phyloP scores from a whole-genome alignment of 768 basidiomycete genomes.

The Sporobolomyces phaffii region DNA sequence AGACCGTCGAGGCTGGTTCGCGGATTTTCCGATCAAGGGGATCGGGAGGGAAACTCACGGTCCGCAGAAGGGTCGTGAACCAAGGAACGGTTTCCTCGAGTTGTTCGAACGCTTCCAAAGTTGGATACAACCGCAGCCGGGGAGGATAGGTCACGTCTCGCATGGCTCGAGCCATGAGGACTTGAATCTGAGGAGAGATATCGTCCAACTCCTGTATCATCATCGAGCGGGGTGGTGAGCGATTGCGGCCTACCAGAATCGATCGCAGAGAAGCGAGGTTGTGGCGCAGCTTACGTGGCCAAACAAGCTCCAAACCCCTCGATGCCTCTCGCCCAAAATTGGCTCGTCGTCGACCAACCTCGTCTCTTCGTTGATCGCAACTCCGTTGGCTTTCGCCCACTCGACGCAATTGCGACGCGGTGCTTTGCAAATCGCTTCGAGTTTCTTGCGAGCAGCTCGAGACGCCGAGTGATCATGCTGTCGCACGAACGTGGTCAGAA shows the following conservation, averaged over 20 bases:
- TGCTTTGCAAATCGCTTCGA: conserved; percentile 30
- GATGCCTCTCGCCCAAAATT: conserved; percentile 26
- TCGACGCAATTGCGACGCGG: conserved; percentile 13
- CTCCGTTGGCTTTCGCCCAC: neutral
- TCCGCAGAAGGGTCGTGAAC: conserved; percentile 22
- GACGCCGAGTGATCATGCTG: neutral
- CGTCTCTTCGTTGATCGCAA: conserved; percentile 23
- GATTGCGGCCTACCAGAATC: neutral
- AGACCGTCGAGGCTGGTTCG: neutral
- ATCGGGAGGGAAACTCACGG: neutral
- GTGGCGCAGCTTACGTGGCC: conserved; percentile 9
- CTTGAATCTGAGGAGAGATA: conserved; percentile 29
- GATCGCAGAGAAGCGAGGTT: neutral
- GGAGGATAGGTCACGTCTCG: conserved; percentile 26
- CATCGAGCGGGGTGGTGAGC: neutral
- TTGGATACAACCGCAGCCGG: conserved; percentile 17
- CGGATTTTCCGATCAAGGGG: no score
- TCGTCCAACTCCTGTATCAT: conserved; percentile 18
- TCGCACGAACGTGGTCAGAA: neutral
- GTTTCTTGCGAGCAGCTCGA: conserved; percentile 16
- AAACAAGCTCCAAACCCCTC: conserved; percentile 28
- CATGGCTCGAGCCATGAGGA: conserved; percentile 32
- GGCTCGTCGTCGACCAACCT: conserved; percentile 24
- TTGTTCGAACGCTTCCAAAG: conserved; percentile 22
- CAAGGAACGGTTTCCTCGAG: conserved; percentile 24